These are phyloP conservation scores for Penstemon davidsonii DNA, from an alignment of 257 asterid species.

Conservation along the genomic window DNA sequence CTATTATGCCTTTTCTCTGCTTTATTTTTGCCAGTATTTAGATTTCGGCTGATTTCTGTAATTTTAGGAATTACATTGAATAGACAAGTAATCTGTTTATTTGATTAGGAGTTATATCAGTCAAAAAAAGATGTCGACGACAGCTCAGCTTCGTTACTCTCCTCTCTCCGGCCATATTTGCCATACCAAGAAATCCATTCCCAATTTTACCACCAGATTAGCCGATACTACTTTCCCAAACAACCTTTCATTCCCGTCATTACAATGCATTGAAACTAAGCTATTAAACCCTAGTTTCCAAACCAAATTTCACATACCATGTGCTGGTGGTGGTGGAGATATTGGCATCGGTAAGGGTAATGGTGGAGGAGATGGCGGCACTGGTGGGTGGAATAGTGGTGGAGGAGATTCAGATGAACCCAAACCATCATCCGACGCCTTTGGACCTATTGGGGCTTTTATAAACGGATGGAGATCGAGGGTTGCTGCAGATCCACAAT, in stretches of 20 bases:
- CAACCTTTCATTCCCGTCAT: not conserved
- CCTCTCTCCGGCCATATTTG: conserved; percentile 7
- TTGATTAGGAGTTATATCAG: conserved; percentile 7
- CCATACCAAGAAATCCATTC: not conserved
- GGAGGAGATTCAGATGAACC: conserved; percentile 51
- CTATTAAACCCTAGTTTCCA: not conserved
- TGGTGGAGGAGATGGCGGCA: conserved; percentile 30
- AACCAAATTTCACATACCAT: conserved; percentile 6
- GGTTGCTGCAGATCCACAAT: conserved; percentile 89
- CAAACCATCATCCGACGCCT: conserved; percentile 40
- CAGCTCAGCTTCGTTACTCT: conserved; percentile 10
- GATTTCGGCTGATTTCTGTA: not conserved
- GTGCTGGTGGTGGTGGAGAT: conserved; percentile 27
- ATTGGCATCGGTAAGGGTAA: conserved; percentile 36
- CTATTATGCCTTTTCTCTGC: not conserved
- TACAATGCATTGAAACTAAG: conserved; percentile 1
- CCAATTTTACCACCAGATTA: conserved; percentile 2
- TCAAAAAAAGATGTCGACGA: not conserved
- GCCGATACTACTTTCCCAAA: not conserved
- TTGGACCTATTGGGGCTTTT: conserved; percentile 82
- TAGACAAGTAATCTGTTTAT: conserved; percentile 13
- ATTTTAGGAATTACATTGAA: conserved; percentile 16
- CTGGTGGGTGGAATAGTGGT: conserved; percentile 35
- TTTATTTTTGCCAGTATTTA: conserved; percentile 24
- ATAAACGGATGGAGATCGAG: conserved; percentile 84